Conservation (phyloP, 2,329 filamentous ascomycete species). For the Paramyrothecium sp. region DNA sequence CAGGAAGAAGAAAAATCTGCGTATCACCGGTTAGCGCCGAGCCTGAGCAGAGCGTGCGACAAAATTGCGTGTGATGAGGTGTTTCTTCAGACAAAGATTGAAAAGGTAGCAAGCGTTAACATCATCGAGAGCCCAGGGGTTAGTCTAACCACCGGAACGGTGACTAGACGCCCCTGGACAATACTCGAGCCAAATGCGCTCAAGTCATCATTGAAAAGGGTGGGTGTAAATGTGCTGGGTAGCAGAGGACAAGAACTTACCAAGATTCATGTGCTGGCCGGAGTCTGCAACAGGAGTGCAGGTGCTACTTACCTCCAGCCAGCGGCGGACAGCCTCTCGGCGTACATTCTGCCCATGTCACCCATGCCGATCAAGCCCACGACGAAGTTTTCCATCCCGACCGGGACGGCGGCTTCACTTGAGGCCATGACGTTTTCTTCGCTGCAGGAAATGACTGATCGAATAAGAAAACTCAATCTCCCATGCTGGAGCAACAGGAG, state of each 20-base stretch:
- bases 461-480: background rate
- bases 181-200: constrained; percentile 99
- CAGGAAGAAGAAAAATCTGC: background rate
- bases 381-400: constrained; percentile 65
- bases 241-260: constrained; percentile 17
- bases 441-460: background rate
- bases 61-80: constrained; percentile 1
- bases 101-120: constrained; percentile 98
- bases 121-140: constrained; percentile 81
- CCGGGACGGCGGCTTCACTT: constrained; percentile 23
- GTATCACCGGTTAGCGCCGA: constrained; percentile 18
- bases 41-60: background rate
- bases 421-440: constrained; percentile 7
- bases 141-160: constrained; percentile 73
- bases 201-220: constrained; percentile 86
- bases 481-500: background rate
- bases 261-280: constrained; percentile 9
- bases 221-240: constrained; percentile 7
- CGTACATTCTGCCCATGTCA: constrained; percentile 99
- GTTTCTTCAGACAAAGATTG: constrained; percentile 76
- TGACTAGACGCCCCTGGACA: constrained; percentile 59
- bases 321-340: constrained; percentile 79
- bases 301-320: constrained; percentile 79
- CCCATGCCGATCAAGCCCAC: constrained; percentile 98
- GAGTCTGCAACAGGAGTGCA: constrained; percentile 10